Conservation (phyloP, 768 basidiomycete species). For the Lyophyllum atratum region DNA sequence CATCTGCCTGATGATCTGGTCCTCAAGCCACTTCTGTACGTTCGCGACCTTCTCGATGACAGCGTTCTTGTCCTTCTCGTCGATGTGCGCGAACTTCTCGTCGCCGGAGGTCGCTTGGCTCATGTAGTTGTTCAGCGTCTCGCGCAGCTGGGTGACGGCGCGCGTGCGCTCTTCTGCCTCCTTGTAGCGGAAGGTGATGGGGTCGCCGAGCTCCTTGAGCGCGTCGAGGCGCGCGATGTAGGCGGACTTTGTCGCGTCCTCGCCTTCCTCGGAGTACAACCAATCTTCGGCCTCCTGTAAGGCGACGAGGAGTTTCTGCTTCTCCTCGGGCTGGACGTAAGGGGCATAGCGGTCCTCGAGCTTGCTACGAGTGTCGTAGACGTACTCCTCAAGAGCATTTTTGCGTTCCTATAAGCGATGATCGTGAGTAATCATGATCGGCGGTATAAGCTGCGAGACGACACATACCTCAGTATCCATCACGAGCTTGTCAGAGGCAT, state of each 20-base stretch:
- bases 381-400: constrained; percentile 98
- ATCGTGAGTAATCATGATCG: background rate
- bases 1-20: constrained; percentile 82
- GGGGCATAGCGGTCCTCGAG: constrained; percentile 84
- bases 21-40: constrained; percentile 94
- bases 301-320: constrained; percentile 68
- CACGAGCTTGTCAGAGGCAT: constrained; percentile 91
- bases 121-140: constrained; percentile 87
- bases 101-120: constrained; percentile 79
- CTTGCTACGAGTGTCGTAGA: constrained; percentile 93
- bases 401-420: constrained; percentile 75
- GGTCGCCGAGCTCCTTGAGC: constrained; percentile 86
- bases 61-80: constrained; percentile 81
- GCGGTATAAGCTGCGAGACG: background rate
- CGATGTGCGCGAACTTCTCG: constrained; percentile 89
- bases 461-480: constrained; percentile 88
- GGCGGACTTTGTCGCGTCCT: constrained; percentile 94
- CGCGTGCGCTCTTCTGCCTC: constrained; percentile 82
- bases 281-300: constrained; percentile 89
- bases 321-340: constrained; percentile 77
- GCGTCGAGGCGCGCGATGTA: constrained; percentile 83
- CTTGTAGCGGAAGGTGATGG: constrained; percentile 78
- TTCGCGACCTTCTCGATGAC: constrained; percentile 91
- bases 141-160: constrained; percentile 76
- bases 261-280: constrained; percentile 97